phyloP scores from a whole-genome alignment of 1,284 basidiomycete genomes.

The Trichosporon sp. region DNA sequence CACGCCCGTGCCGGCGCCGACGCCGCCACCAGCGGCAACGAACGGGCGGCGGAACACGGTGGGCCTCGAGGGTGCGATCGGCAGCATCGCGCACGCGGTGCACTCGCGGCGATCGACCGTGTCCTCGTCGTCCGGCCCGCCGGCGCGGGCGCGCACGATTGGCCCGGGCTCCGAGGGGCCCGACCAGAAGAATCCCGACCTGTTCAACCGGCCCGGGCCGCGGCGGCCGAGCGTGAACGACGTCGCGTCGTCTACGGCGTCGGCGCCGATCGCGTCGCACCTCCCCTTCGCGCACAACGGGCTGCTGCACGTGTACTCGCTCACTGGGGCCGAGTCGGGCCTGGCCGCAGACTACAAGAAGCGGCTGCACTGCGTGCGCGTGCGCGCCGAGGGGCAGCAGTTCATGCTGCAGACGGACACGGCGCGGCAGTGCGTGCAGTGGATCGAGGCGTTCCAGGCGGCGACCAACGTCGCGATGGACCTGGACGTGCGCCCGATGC shows the following conservation, averaged over 20 bases:
- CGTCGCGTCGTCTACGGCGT: slow-evolving; percentile 20
- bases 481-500: slow-evolving; percentile 83
- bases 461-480: slow-evolving; percentile 90
- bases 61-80: slow-evolving; percentile 11
- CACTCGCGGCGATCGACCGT: slow-evolving; percentile 9
- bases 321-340: slow-evolving; percentile 88
- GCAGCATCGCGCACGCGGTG: slow-evolving; percentile 2
- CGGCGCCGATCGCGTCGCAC: slow-evolving; percentile 31
- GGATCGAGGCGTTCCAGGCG: slow-evolving; percentile 95
- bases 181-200: slow-evolving; percentile 36
- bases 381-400: slow-evolving; percentile 90
- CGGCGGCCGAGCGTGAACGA: neutral
- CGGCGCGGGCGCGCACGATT: neutral
- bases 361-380: slow-evolving; percentile 88
- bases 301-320: slow-evolving; percentile 63
- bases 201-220: slow-evolving; percentile 29
- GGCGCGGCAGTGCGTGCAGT: slow-evolving; percentile 80
- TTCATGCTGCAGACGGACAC: slow-evolving; percentile 88
- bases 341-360: slow-evolving; percentile 93
- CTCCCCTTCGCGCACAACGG: slow-evolving; percentile 47
- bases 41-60: slow-evolving; percentile 16
- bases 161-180: neutral
- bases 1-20: neutral
- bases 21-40: neutral
- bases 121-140: slow-evolving; percentile 4